Conservation (phyloP, 495 filamentous ascomycete genomes). For the Tuber aestivum region DNA sequence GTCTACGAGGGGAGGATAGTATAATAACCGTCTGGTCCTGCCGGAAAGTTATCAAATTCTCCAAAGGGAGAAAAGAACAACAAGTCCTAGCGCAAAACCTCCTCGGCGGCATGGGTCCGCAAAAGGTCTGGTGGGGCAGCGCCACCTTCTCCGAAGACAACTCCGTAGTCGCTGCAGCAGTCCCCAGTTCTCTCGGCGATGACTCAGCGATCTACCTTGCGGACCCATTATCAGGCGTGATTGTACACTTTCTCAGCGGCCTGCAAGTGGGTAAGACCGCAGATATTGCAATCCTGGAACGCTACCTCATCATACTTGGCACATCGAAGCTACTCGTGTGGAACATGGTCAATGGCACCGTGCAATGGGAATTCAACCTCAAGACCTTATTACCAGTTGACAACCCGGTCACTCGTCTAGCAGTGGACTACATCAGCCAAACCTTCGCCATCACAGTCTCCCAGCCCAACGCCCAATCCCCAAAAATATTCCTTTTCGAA, state of each 20-base stretch:
- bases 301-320: conserved; percentile 55
- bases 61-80: conserved; percentile 44
- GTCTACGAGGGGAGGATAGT: conserved; percentile 41
- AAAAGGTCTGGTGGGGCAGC: conserved; percentile 45
- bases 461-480: conserved; percentile 36
- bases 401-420: conserved; percentile 50
- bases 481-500: conserved; percentile 56
- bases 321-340: conserved; percentile 60
- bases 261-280: conserved; percentile 53
- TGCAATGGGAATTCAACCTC: conserved; percentile 51
- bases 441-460: conserved; percentile 53
- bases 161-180: conserved; percentile 64
- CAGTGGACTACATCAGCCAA: conserved; percentile 52
- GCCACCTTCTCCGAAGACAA: conserved; percentile 80
- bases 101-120: conserved; percentile 8
- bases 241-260: conserved; percentile 52
- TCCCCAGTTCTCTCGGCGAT: conserved; percentile 45
- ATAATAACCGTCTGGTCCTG: conserved; percentile 66
- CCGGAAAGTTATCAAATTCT: conserved; percentile 55
- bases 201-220: conserved; percentile 56
- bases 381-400: conserved; percentile 40
- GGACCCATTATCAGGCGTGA: conserved; percentile 53
- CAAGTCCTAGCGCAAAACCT: conserved; percentile 28
- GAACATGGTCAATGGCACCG: conserved; percentile 58
- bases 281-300: conserved; percentile 55